A percentile compares a stretch with the other conserved stretches of the same genome.
Conservation (phyloP, 495 filamentous ascomycete species). For the Aspergillus kassunensis region DNA sequence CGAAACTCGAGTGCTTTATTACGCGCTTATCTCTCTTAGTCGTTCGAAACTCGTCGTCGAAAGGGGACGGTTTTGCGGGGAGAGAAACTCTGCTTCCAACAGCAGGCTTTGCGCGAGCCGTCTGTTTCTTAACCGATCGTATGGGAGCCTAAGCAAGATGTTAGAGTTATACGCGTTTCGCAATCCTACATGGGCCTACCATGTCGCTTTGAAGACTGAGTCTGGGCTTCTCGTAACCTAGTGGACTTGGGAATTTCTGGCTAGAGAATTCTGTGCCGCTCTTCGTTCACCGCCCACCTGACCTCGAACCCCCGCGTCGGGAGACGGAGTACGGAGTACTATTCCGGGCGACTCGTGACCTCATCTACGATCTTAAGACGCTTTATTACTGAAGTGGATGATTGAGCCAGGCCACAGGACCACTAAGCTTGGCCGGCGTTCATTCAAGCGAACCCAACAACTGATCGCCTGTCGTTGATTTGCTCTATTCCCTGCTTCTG, state of each 20-base stretch:
- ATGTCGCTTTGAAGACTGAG: constrained; percentile 1
- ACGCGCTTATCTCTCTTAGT: constrained; percentile 73
- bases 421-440: not conserved
- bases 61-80: constrained; percentile 24
- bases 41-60: constrained; percentile 51
- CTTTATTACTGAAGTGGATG: too few species aligned
- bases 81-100: constrained; percentile 24
- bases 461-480: constrained; percentile 4
- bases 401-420: too few species aligned
- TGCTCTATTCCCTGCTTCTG: not conserved
- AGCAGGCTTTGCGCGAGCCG: constrained; percentile 23
- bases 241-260: too few species aligned
- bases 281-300: constrained; percentile 14
- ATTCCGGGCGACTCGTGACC: too few species aligned
- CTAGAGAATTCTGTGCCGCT: not conserved
- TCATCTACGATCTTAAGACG: too few species aligned
- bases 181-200: constrained; percentile 14
- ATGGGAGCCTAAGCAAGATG: constrained; percentile 27
- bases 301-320: constrained; percentile 6
- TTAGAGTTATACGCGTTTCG: not conserved
- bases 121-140: constrained; percentile 21
- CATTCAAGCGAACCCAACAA: constrained; percentile 2
- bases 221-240: not conserved
- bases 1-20: constrained; percentile 71
- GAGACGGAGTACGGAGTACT: too few species aligned